Base-by-base conservation (phyloP, 2,329 filamentous ascomycete species). In the Penicillium brasilianum region DNA sequence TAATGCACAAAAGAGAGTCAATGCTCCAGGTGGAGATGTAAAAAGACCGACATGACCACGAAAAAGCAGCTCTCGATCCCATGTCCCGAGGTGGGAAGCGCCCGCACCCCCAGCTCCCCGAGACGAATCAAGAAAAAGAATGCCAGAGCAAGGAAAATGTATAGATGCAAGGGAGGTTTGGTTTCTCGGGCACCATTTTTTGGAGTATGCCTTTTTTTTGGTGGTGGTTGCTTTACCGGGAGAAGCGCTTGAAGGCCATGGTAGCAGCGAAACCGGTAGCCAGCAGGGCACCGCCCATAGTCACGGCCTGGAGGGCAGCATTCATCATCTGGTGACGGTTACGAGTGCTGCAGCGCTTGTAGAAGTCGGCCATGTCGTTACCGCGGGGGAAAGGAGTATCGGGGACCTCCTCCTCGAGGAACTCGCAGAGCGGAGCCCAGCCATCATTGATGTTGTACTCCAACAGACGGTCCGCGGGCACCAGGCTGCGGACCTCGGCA, bases 321-420 rank as follows among this genome's bases (percentile, higher is more conserved):
- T 85, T 85, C 75, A 83, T 78, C 82, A 85, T 84, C 71, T 85
- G 83, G 69, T 81, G 81, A 63, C 81, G 77, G 74, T 85, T 85
- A 49, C 83, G 77, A 51, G 75, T 79, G 59, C 79, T 78, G 75
- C 82, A 85, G 66, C 83, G 80, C 67, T 82, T 81, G 66, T 85
- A 83, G 72, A 85, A 85, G 62, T 82, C 78, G 69, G 82, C 81
- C 61, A 82, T 83, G 71, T 84, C 82, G 69, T 84, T 85, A 43
- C 81, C 82, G 55, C 80, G 79, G 16, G 83, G 83, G 71, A 84
- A 84, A 56, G 80, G 76, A 57, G 76, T 77, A 69, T 82, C 78
- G 3, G 83, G 83, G 1, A 83, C 71, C 18, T 82, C 80, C 49
- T 83, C 80, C 32, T 80, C 82, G 44, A 85, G 77, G 75, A 85